Conservation (phyloP, 176 grass and related monocot genomes). For the Oryza meridionalis region DNA sequence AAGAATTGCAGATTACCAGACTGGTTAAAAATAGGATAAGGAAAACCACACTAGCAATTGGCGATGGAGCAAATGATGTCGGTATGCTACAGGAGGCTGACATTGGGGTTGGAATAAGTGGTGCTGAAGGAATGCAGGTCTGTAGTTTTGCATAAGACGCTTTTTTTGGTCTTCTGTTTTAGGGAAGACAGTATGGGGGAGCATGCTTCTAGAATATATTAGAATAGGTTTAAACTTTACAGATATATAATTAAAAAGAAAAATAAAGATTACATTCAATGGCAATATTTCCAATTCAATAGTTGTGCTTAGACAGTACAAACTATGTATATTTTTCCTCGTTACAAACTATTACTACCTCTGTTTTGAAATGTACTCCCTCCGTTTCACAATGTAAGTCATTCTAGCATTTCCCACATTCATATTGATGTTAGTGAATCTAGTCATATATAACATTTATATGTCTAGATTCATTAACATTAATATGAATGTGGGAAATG, state of each 20-base stretch:
- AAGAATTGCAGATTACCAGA: constrained; percentile 73
- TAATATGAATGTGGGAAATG: too few species aligned
- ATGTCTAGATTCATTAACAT: too few species aligned
- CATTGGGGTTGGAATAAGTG: constrained; percentile 94
- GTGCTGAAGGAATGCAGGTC: constrained; percentile 99
- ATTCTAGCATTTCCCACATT: too few species aligned
- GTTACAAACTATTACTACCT: too few species aligned
- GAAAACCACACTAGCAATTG: constrained; percentile 89
- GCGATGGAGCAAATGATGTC: constrained; percentile 95
- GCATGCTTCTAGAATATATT: background rate
- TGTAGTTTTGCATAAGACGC: constrained; percentile 17
- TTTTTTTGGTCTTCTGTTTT: background rate
- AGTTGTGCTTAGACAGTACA: constrained; percentile 19
- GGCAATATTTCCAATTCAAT: background rate
- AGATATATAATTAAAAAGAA: background rate
- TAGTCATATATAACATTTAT: too few species aligned
- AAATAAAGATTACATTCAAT: background rate
- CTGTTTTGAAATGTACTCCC: too few species aligned
- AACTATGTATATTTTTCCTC: background rate
- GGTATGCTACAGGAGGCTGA: constrained; percentile 99
- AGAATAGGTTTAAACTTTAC: background rate
- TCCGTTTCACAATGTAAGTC: too few species aligned
- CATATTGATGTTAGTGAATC: too few species aligned
- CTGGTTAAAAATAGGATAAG: constrained; percentile 70
- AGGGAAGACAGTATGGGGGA: background rate